phyloP scores from a whole-genome alignment of 257 asterid species.

The Nicotiana attenuata region DNA sequence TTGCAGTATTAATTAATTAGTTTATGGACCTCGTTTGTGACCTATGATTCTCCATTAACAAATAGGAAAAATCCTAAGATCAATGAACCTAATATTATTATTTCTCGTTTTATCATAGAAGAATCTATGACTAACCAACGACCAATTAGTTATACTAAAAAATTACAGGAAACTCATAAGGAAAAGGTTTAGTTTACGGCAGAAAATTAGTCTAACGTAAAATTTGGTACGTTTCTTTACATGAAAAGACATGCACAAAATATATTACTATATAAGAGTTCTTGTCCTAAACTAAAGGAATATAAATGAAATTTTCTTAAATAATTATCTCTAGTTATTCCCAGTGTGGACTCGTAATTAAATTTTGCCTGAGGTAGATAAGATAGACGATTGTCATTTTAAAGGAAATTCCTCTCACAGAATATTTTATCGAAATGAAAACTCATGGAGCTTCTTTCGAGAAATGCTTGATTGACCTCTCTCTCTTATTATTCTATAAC shows the following conservation, averaged over 20 bases:
- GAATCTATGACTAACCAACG: not conserved
- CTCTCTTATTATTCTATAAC: not conserved
- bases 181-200: not conserved
- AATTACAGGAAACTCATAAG: not conserved
- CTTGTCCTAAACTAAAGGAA: not conserved
- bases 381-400: not conserved
- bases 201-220: not conserved
- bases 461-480: not conserved
- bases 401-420: not conserved
- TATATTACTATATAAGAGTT: not conserved
- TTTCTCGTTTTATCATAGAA: not conserved
- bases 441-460: not conserved
- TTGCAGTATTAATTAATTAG: not conserved
- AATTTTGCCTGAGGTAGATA: not conserved
- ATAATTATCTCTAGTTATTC: not conserved
- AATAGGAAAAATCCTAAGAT: not conserved
- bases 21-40: not conserved
- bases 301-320: not conserved
- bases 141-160: not conserved
- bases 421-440: conserved; percentile 4
- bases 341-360: not conserved
- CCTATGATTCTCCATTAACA: not conserved
- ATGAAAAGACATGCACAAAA: not conserved
- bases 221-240: not conserved
- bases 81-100: not conserved